These are phyloP conservation scores for Coccinonectria pachysandricola DNA, from an alignment of 2,329 filamentous ascomycete genomes.

Conservation along the genomic window DNA sequence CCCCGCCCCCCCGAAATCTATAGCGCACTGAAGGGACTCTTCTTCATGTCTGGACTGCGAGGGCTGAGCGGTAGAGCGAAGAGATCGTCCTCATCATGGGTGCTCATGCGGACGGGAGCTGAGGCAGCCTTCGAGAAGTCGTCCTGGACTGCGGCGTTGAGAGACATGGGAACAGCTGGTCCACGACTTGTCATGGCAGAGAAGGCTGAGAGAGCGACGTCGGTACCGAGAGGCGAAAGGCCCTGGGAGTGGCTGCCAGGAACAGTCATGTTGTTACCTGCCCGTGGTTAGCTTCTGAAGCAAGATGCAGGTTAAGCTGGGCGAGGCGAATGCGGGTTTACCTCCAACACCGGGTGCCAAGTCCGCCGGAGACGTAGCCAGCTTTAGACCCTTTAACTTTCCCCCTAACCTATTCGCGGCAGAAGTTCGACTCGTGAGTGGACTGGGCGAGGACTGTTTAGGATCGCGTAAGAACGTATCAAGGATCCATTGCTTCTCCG, in stretches of 20 bases:
- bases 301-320: conserved; percentile 4
- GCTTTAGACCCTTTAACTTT: conserved; percentile 67
- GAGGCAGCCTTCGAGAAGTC: conserved; percentile 10
- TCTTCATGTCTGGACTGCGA: conserved; percentile 74
- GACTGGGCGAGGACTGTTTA: conserved; percentile 19
- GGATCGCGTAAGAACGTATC: conserved; percentile 50
- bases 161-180: conserved; percentile 20
- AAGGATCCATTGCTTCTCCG: conserved; percentile 79
- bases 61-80: conserved; percentile 85
- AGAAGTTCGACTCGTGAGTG: conserved; percentile 53
- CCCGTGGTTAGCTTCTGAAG: conserved; percentile 6
- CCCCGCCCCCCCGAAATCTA: conserved; percentile 1
- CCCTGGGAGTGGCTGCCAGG: conserved; percentile 23
- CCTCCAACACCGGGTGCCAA: conserved; percentile 43
- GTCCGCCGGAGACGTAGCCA: conserved; percentile 63
- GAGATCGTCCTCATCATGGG: conserved; percentile 57
- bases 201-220: conserved; percentile 28
- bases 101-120: conserved; percentile 8
- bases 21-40: conserved; percentile 63
- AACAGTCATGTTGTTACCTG: conserved; percentile 27
- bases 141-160: conserved; percentile 22
- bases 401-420: conserved; percentile 62
- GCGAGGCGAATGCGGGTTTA: conserved; percentile 25
- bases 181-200: conserved; percentile 19
- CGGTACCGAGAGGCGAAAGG: conserved; percentile 21